Conservation (phyloP, 2,329 filamentous ascomycete species). For the Colletotrichum sp. region DNA sequence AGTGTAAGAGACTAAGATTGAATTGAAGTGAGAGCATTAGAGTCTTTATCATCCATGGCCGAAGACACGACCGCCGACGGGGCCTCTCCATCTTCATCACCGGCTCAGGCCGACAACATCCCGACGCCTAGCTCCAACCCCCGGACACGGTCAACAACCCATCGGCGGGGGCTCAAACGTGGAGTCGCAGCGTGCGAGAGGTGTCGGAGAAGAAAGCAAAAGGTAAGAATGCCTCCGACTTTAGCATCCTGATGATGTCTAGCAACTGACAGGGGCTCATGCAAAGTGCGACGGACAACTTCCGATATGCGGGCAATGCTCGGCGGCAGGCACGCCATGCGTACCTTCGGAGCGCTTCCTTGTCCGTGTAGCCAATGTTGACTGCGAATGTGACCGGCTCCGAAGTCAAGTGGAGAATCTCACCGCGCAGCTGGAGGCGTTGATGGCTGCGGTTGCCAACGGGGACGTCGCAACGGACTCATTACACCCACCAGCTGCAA, state of each 20-base stretch:
- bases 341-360: slow-evolving; percentile 11
- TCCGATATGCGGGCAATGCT: slow-evolving; percentile 4
- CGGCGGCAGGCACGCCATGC: background rate
- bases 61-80: background rate
- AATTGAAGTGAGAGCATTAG: background rate
- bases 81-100: background rate
- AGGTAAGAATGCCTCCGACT: background rate
- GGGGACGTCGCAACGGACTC: background rate
- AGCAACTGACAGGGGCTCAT: background rate
- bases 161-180: slow-evolving; percentile 4
- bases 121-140: background rate
- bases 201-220: slow-evolving; percentile 13
- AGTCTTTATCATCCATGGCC: background rate
- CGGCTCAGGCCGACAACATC: background rate
- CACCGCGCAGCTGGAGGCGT: background rate
- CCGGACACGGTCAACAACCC: background rate
- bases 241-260: background rate
- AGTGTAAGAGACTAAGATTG: accelerated
- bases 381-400: background rate
- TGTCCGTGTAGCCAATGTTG: background rate
- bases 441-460: background rate
- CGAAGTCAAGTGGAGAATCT: background rate
- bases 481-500: background rate
- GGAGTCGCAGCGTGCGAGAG: slow-evolving; percentile 9
- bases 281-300: slow-evolving; percentile 12